These are phyloP conservation scores for Ceratocystis papillata DNA, from an alignment of 2,329 filamentous ascomycete species.

Conservation along the genomic window DNA sequence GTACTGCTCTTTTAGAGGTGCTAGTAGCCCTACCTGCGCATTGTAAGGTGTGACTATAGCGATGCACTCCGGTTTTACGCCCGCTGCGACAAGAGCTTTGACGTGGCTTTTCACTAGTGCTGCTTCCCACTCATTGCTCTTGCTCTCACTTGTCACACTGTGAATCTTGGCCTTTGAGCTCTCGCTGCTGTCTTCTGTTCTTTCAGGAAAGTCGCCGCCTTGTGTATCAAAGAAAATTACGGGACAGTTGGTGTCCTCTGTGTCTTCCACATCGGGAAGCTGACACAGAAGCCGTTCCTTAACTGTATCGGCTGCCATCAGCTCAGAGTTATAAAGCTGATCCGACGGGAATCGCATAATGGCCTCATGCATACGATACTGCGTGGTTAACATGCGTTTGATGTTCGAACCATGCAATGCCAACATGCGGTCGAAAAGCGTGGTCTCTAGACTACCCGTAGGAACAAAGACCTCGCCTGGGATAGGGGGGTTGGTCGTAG, in stretches of 20 bases:
- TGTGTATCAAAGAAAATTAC: conserved; percentile 94
- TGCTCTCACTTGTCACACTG: conserved; percentile 51
- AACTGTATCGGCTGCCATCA: conserved; percentile 72
- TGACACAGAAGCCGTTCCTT: conserved; percentile 57
- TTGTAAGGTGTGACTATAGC: conserved; percentile 95
- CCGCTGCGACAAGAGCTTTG: conserved; percentile 60
- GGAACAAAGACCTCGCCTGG: conserved; percentile 24
- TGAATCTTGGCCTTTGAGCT: conserved; percentile 37
- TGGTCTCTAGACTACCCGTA: conserved; percentile 57
- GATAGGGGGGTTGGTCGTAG: conserved; percentile 26
- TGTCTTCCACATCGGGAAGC: conserved; percentile 55
- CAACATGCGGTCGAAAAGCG: conserved; percentile 82
- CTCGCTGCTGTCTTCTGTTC: conserved; percentile 59
- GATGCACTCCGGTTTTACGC: conserved; percentile 72
- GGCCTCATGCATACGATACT: conserved; percentile 94
- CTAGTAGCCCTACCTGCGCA: conserved; percentile 73
- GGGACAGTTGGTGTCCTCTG: conserved; percentile 77
- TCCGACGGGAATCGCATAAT: conserved; percentile 94
- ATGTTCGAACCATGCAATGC: conserved; percentile 68
- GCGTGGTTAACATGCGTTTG: conserved; percentile 90
- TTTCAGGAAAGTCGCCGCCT: conserved; percentile 82
- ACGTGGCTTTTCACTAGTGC: conserved; percentile 71
- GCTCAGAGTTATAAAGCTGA: conserved; percentile 70
- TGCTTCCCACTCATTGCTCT: conserved; percentile 87
- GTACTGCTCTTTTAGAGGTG: conserved; percentile 68